Percentiles rank a stretch among this genome's conserved stretches.
These are phyloP conservation scores for Penicillium goetzii DNA, from an alignment of 495 filamentous ascomycete genomes.

Conservation along the genomic window DNA sequence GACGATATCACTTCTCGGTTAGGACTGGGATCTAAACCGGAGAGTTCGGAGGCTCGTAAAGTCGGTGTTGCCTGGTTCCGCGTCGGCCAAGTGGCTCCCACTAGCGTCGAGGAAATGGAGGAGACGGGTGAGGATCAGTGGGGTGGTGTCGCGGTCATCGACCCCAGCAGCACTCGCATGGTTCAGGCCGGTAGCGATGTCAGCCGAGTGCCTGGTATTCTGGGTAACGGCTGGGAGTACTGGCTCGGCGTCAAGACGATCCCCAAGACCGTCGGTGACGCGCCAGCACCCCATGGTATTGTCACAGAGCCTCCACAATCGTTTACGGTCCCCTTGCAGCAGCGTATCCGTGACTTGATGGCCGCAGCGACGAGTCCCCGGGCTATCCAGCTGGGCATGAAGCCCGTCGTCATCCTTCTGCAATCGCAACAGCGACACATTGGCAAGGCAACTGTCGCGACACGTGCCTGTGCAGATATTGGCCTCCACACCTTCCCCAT, in stretches of 20 bases:
- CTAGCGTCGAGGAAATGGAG: conserved; percentile 55
- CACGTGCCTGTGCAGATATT: conserved; percentile 80
- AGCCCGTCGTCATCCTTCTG: conserved; percentile 83
- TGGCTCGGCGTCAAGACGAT: conserved; percentile 75
- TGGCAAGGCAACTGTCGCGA: conserved; percentile 79
- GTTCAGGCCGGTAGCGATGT: conserved; percentile 83
- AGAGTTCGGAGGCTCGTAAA: conserved; percentile 37
- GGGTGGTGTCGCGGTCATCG: conserved; percentile 81
- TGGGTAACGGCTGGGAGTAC: conserved; percentile 79
- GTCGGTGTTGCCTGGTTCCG: conserved; percentile 86
- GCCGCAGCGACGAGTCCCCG: conserved; percentile 85
- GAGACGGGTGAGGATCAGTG: conserved; percentile 70
- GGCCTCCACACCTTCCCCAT: conserved; percentile 88
- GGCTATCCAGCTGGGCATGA: conserved; percentile 82
- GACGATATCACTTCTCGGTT: conserved; percentile 63
- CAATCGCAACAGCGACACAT: conserved; percentile 90
- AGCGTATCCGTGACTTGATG: conserved; percentile 81
- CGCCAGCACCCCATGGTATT: conserved; percentile 47
- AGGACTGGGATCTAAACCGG: conserved; percentile 38
- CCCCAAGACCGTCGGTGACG: conserved; percentile 43
- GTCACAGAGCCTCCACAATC: conserved; percentile 49
- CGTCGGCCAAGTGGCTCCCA: conserved; percentile 71
- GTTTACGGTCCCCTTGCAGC: conserved; percentile 68
- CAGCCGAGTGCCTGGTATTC: conserved; percentile 72
- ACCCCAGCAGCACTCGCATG: conserved; percentile 82